phyloP scores from a whole-genome alignment of 768 basidiomycete genomes.

The Tricholoma flavovirens region DNA sequence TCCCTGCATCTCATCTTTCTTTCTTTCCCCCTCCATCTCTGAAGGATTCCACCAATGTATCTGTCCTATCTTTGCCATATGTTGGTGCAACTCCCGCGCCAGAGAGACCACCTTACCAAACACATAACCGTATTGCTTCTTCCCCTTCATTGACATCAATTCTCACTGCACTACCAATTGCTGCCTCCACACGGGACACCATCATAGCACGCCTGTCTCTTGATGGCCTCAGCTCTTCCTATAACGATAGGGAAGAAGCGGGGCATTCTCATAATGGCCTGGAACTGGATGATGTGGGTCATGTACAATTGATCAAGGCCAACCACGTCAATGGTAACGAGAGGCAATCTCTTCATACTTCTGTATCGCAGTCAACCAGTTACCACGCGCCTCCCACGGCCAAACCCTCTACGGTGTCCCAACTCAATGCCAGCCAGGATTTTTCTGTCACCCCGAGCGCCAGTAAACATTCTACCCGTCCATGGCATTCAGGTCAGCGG shows the following conservation, averaged over 20 bases:
- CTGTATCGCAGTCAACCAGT: neutral
- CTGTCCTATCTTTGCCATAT: conserved; percentile 9
- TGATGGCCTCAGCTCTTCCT: conserved; percentile 43
- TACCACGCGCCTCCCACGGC: neutral
- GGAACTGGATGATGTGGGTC: conserved; percentile 38
- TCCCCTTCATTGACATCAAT: conserved; percentile 37
- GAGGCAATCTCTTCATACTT: neutral
- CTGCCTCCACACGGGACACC: conserved; percentile 48
- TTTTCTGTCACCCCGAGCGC: conserved; percentile 13
- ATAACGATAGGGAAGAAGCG: conserved; percentile 32
- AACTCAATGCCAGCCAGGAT: neutral
- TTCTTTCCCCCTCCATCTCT: conserved; percentile 48
- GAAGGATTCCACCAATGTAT: conserved; percentile 10
- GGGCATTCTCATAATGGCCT: conserved; percentile 31
- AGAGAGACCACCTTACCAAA: neutral
- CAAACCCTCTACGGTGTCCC: neutral
- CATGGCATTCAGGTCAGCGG: conserved; percentile 16
- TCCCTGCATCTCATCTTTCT: conserved; percentile 46
- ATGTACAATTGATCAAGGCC: conserved; percentile 7
- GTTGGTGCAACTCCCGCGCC: neutral
- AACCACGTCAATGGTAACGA: neutral
- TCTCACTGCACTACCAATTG: conserved; percentile 43
- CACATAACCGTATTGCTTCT: conserved; percentile 22
- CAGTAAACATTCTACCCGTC: neutral
- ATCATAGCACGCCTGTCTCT: conserved; percentile 51